Base-by-base conservation (phyloP, 192 early-diverging fungal genomes). In the Rhizoclosmatium sp. region DNA sequence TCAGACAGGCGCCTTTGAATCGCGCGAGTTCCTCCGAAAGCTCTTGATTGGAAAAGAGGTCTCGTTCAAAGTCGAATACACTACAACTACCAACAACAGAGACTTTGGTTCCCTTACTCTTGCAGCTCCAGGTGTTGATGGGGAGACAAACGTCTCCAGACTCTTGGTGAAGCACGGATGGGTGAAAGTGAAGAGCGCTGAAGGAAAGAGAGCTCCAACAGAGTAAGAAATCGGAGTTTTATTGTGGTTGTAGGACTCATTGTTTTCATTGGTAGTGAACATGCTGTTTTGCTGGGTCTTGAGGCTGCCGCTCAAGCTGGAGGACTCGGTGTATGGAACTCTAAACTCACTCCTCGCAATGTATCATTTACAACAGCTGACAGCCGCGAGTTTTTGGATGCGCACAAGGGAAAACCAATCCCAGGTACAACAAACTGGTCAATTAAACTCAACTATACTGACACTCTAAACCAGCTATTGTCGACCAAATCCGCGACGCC, bases 401-500 rank as follows among this genome's bases (percentile, higher is more conserved):
- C 87, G 68, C 85, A 94, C 83, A 94, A 93, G 84, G 94, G 95
- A 56, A 89, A 89, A 65, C 90, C 89, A n/a, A 81, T 99, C 41
- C 87, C 92, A 60, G 94, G 92, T 62, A 84, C 76, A 70, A 60
- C 4, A 2, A 80, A 16, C 47, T 41, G 45, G 42, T 77, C 40
- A 54, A 54, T 16, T 16, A 16, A 54, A 62, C 60, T 62, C 60
- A 62, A 48, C 5, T 65, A 5, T 41, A 68, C 31, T 31, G 31
- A 31, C 4, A 68, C 45, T 19, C 44, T 44, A 16, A 9, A 40
- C 49, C 69, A 76, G 96, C 93, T 42, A 92, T 97, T 39, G 86
- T 99, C 79, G 98, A 99, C 83, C 95, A 94, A 83, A 93, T 98
- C n/a, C 94, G 96, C 59, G 96, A 98, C 78, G 98, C 91, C 3